Conservation (phyloP, 306 rosid genomes). For the Quercus aquifolioides region DNA sequence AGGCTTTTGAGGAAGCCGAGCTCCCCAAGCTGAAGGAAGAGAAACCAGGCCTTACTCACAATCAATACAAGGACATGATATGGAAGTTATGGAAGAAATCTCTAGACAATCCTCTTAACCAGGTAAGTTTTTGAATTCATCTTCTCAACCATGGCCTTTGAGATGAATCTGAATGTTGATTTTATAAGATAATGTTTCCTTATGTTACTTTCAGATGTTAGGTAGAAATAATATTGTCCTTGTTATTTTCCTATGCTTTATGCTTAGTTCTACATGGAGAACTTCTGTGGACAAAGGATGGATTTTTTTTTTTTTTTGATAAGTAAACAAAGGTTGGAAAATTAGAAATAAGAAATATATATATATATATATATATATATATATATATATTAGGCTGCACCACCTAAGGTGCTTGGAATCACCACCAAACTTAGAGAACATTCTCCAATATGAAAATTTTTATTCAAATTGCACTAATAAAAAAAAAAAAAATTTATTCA, state of each 20-base stretch:
- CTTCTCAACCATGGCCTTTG: background rate
- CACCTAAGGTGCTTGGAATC: too few species aligned
- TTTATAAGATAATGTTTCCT: background rate
- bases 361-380: too few species aligned
- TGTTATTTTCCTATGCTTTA: background rate
- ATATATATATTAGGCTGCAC: too few species aligned
- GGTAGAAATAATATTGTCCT: background rate
- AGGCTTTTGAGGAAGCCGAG: constrained; percentile 99
- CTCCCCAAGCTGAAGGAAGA: constrained; percentile 90
- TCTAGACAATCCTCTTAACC: constrained; percentile 97
- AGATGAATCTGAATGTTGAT: background rate
- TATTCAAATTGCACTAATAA: too few species aligned
- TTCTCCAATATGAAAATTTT: too few species aligned
- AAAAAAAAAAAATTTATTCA: too few species aligned
- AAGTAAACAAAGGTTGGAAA: too few species aligned
- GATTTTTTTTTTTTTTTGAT: too few species aligned
- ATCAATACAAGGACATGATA: constrained; percentile 88
- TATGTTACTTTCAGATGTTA: background rate
- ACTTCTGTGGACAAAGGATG: too few species aligned
- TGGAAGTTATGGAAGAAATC: constrained; percentile 99
- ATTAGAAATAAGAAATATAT: too few species aligned
- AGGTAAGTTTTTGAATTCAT: constrained; percentile 33
- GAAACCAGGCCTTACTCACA: constrained; percentile 97
- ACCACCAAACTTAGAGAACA: too few species aligned
- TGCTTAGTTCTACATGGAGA: background rate